phyloP scores from a whole-genome alignment of 345 rosid genomes.

The Gossypium australe region DNA sequence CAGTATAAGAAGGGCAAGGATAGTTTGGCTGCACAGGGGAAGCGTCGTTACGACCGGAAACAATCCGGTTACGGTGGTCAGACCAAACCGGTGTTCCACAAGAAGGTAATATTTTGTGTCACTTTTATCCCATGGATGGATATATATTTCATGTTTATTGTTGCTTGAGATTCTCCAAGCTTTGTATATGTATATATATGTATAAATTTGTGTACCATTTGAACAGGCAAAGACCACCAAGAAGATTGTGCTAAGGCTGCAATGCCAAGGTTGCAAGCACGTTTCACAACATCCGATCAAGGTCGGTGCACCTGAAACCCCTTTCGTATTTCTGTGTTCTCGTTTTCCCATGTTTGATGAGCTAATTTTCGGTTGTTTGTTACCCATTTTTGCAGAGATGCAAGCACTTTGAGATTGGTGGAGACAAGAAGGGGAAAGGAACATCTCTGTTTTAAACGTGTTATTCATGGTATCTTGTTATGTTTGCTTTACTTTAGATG shows the following conservation, averaged over 20 bases:
- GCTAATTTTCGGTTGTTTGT: neutral
- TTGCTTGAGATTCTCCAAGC: neutral
- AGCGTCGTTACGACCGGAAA: conserved; percentile 81
- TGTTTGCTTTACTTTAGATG: neutral
- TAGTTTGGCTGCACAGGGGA: conserved; percentile 81
- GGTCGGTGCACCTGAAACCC: conserved; percentile 23
- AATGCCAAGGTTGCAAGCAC: conserved; percentile 87
- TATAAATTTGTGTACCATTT: neutral
- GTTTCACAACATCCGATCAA: conserved; percentile 76
- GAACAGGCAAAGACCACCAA: conserved; percentile 85
- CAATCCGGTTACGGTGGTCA: conserved; percentile 93
- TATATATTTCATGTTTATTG: neutral
- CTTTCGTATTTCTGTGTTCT: neutral
- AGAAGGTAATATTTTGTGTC: conserved; percentile 47
- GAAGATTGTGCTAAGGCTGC: conserved; percentile 87
- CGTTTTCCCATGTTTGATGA: neutral
- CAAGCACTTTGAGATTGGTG: conserved; percentile 78
- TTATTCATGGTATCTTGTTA: neutral
- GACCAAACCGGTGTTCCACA: conserved; percentile 89
- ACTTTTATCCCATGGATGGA: neutral
- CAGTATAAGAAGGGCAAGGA: conserved; percentile 92
- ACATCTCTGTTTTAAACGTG: conserved; percentile 53
- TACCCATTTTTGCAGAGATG: conserved; percentile 44
- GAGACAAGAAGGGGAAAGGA: conserved; percentile 81
- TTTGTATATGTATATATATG: neutral